Evolutionary conservation across 75 land plant species (phyloP), one percentile per base, ranked within the genome.

Genomic region (Selaginella tamariscina): DNA sequence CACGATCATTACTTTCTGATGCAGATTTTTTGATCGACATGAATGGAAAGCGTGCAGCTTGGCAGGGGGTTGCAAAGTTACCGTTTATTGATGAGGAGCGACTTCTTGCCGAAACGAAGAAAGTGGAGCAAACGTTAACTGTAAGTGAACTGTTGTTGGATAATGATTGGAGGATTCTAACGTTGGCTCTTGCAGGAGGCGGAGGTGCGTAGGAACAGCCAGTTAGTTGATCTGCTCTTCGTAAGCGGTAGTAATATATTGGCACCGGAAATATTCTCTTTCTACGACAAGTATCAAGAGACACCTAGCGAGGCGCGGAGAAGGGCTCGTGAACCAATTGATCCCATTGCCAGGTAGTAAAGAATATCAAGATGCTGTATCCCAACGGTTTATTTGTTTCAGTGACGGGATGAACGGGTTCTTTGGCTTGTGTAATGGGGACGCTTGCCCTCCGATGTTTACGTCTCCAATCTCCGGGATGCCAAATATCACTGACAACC

Each of bases 61-160:
- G 98, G 98, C 95, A 93, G 98, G 98, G 98, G 49, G 75, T 93
- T 64, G 86, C 90, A 18, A 93, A 93, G 62, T 75, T 93, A 66
- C 98, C 98, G 18, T 93, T 93, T 44, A 93, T 93, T 70, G 91
- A 93, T 74, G 95, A 93, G 73, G 74, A 49, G 27, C 87, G 88
- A 2, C 82, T 93, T 29, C 88, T 93, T 67, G 56, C 73, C 1
- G 95, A 86, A 65, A 80, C 80, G 27, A 70, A 31, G 60, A 89
- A 93, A 69, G 67, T 93, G 49, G 95, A 93, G 54, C 78, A 77
- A 68, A 86, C 90, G 8, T 72, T 93, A 56, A 86, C 94, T 71
- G 98, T 93, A 82, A 33, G 54, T 30, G 21, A 56, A 30, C 20
- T 33, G 5, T 33, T 56, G 29, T 1, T 13, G 55, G n/a, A n/a